phyloP scores from a whole-genome alignment of 2,329 filamentous ascomycete species.

The Lomentospora prolificans region DNA sequence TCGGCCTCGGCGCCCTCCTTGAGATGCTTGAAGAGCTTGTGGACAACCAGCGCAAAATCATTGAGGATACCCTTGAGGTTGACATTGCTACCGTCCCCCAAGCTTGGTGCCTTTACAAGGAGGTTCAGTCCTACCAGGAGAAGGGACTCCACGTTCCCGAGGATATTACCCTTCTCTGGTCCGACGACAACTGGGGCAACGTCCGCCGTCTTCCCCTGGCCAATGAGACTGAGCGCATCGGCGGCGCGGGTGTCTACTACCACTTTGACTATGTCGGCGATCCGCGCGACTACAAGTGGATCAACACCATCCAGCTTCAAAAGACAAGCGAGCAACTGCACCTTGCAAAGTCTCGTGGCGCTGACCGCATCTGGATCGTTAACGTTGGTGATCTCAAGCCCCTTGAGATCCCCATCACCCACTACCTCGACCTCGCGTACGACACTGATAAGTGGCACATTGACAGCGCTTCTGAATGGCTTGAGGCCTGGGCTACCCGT shows the following conservation, averaged over 20 bases:
- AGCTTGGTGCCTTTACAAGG: conserved; percentile 66
- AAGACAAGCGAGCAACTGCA: conserved; percentile 52
- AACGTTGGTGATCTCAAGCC: conserved; percentile 60
- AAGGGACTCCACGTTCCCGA: conserved; percentile 50
- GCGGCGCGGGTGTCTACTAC: conserved; percentile 59
- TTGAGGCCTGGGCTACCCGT: conserved; percentile 43
- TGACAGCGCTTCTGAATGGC: conserved; percentile 45
- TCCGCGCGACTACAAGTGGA: conserved; percentile 44
- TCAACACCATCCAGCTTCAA: conserved; percentile 54
- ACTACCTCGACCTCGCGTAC: conserved; percentile 61
- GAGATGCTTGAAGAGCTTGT: conserved; percentile 51
- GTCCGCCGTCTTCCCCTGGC: conserved; percentile 49
- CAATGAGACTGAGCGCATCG: conserved; percentile 48
- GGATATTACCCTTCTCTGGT: conserved; percentile 57
- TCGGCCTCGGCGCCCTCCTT: conserved; percentile 47
- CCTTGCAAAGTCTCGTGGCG: conserved; percentile 47
- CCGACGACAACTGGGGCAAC: conserved; percentile 62
- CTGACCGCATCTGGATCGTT: conserved; percentile 54
- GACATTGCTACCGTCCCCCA: conserved; percentile 48
- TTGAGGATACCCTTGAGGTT: conserved; percentile 43
- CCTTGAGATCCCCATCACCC: conserved; percentile 53
- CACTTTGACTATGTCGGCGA: conserved; percentile 44
- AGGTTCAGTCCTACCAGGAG: conserved; percentile 61
- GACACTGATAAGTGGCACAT: conserved; percentile 48
- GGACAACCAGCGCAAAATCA: conserved; percentile 46